phyloP scores from a whole-genome alignment of 2,329 filamentous ascomycete species.

The Venturia aucupariae region DNA sequence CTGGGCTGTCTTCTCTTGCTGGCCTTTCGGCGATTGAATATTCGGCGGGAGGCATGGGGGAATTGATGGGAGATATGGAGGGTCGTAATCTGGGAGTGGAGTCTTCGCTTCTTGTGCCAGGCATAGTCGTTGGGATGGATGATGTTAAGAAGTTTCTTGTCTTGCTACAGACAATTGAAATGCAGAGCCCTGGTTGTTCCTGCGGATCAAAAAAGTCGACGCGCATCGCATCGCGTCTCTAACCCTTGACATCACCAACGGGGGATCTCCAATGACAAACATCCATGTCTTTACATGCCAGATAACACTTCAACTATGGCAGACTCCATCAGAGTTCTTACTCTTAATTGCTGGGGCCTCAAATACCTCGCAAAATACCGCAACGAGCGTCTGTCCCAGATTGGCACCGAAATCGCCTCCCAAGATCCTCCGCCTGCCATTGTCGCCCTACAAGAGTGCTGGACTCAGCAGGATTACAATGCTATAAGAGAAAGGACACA shows the following conservation, averaged over 20 bases:
- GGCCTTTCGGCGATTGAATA: slow-evolving; percentile 10
- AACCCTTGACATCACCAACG: slow-evolving; percentile 8
- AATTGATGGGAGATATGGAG: slow-evolving; percentile 1
- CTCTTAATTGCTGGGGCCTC: slow-evolving; percentile 95
- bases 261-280: neutral
- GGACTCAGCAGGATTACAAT: slow-evolving; percentile 76
- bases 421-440: slow-evolving; percentile 65
- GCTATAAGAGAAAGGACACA: slow-evolving; percentile 65
- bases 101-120: neutral
- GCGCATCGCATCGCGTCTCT: neutral
- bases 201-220: neutral
- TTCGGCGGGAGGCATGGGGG: slow-evolving; percentile 5
- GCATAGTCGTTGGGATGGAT: neutral
- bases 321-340: slow-evolving; percentile 59
- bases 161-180: neutral
- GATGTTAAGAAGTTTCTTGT: neutral
- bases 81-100: neutral
- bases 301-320: slow-evolving; percentile 15
- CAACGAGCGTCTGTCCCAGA: slow-evolving; percentile 68
- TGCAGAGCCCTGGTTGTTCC: neutral
- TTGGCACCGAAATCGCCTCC: slow-evolving; percentile 67
- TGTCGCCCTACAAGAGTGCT: slow-evolving; percentile 92
- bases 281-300: neutral
- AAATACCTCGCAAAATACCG: slow-evolving; percentile 76
- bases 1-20: neutral